Evolutionary conservation across 352 stramenopile genomes (phyloP).

Genomic region (Pythium oligandrum): DNA sequence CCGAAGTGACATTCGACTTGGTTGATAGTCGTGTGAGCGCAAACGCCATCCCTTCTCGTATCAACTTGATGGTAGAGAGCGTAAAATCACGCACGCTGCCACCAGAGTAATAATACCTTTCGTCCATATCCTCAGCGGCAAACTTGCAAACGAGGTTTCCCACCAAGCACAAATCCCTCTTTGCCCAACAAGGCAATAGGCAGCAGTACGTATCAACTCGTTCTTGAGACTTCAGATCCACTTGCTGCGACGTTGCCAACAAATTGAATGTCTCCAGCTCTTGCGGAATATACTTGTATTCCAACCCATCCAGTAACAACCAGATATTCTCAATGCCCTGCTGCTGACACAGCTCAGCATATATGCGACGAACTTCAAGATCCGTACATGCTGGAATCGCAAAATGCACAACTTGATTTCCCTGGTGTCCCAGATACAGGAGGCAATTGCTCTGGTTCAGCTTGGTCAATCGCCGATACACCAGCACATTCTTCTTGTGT

Average conservation of each 20-base stretch:
- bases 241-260: conserved; percentile 12
- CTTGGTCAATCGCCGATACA: conserved; percentile 16
- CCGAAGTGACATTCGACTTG: too few species aligned
- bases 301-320: conserved; percentile 22
- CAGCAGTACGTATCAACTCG: conserved; percentile 5
- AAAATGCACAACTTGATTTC: conserved; percentile 9
- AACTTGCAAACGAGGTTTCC: not conserved
- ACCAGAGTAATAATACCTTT: conserved; percentile 13
- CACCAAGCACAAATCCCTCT: conserved; percentile 7
- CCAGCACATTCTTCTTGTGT: conserved; percentile 23
- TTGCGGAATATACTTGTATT: conserved; percentile 11
- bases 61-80: not conserved
- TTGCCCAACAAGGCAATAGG: conserved; percentile 10
- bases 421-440: conserved; percentile 15
- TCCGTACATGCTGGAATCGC: not conserved
- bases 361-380: not conserved
- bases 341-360: not conserved
- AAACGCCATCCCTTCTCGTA: not conserved
- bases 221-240: conserved; percentile 11
- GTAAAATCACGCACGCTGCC: conserved; percentile 12
- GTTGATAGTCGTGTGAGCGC: not conserved
- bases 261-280: conserved; percentile 6
- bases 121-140: not conserved
- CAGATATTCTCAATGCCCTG: conserved; percentile 7
- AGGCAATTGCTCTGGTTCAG: conserved; percentile 7